Evolutionary conservation across 306 rosid genomes (phyloP).

Genomic region (Trifolium pratense): DNA sequence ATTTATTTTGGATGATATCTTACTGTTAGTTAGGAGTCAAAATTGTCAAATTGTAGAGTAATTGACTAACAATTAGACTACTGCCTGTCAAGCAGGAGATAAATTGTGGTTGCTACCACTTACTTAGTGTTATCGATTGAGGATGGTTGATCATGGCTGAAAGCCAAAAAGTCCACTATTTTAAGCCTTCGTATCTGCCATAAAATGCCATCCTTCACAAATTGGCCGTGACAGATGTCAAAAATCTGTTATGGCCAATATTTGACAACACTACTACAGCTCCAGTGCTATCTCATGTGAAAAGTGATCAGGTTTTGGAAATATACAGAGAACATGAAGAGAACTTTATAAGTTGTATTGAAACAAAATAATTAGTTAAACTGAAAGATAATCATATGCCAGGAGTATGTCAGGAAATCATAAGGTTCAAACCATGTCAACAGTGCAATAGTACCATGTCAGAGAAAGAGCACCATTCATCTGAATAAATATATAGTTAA

Average conservation of each 20-base stretch:
- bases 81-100: conserved; percentile 21
- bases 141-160: background rate
- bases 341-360: conserved; percentile 12
- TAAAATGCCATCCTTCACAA: background rate
- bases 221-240: background rate
- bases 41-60: background rate
- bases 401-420: background rate
- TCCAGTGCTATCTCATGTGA: conserved; percentile 6
- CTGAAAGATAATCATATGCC: conserved; percentile 23
- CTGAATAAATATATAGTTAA: conserved; percentile 22
- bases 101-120: conserved; percentile 9
- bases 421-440: conserved; percentile 9
- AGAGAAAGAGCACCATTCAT: background rate
- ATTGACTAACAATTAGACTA: background rate
- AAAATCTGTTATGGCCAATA: background rate
- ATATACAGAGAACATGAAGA: conserved; percentile 29
- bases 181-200: background rate
- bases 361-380: conserved; percentile 14
- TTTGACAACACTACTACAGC: conserved; percentile 9
- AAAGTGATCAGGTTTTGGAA: background rate
- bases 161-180: background rate
- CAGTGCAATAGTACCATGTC: background rate
- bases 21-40: background rate
- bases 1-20: conserved; percentile 3
- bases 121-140: background rate